These are phyloP conservation scores for Backusella tuberculispora DNA, from an alignment of 192 early-diverging fungal species.

Conservation along the genomic window DNA sequence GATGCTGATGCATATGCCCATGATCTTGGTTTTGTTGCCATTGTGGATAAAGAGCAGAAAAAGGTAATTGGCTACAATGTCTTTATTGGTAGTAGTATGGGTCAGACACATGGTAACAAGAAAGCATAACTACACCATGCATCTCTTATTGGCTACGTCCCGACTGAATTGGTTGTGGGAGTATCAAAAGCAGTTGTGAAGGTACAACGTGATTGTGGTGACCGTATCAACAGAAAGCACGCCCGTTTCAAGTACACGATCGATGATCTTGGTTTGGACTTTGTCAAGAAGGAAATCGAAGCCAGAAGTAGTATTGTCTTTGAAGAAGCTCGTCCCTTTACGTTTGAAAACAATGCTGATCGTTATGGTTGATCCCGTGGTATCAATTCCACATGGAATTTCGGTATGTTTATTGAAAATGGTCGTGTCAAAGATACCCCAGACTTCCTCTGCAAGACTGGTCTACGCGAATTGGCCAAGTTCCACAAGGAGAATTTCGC, in stretches of 20 bases:
- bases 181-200: constrained; percentile 87
- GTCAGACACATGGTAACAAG: constrained; percentile 96
- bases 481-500: constrained; percentile 76
- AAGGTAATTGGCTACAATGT: constrained; percentile 88
- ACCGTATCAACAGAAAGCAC: constrained; percentile 95
- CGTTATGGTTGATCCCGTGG: constrained; percentile 87
- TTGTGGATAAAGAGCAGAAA: constrained; percentile 68
- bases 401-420: constrained; percentile 89
- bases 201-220: constrained; percentile 91
- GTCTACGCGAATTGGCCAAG: constrained; percentile 75
- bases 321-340: constrained; percentile 69
- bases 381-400: constrained; percentile 65
- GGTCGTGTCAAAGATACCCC: constrained; percentile 86
- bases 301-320: constrained; percentile 73
- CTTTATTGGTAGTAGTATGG: constrained; percentile 94
- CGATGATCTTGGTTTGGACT: constrained; percentile 88
- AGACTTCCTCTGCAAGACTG: constrained; percentile 69
- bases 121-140: constrained; percentile 90
- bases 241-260: constrained; percentile 98
- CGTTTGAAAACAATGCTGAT: constrained; percentile 86
- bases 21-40: constrained; percentile 91
- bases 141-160: constrained; percentile 75
- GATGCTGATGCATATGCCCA: constrained; percentile 95
- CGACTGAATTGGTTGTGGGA: constrained; percentile 71
- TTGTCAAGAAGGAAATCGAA: constrained; percentile 88